Evolutionary conservation across 2,329 filamentous ascomycete genomes (phyloP).

Genomic region (Aspergillus carbonarius): DNA sequence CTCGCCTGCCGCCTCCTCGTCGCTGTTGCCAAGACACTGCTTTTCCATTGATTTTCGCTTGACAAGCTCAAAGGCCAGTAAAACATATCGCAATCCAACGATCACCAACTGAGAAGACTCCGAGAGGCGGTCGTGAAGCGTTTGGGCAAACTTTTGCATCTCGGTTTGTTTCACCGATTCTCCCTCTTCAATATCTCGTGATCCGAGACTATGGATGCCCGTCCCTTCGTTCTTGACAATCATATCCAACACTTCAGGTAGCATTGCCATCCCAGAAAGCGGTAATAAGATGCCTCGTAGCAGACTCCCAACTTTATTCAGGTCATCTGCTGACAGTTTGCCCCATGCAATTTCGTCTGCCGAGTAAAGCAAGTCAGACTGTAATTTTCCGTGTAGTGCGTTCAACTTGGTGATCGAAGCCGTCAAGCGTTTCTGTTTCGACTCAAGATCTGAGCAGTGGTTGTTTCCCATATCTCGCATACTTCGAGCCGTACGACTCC

Average conservation of each 20-base stretch:
- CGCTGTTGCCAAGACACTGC: constrained; percentile 37
- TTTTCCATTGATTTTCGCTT: constrained; percentile 26
- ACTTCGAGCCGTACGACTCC: constrained; percentile 20
- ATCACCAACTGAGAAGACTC: constrained; percentile 61
- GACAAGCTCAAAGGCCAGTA: constrained; percentile 50
- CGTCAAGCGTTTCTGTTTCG: constrained; percentile 26
- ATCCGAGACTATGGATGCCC: constrained; percentile 8
- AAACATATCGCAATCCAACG: constrained; percentile 62
- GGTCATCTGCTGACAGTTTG: constrained; percentile 64
- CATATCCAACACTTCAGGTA: constrained; percentile 64
- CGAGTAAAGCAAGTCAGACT: constrained; percentile 66
- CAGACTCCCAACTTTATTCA: constrained; percentile 58
- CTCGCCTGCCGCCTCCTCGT: constrained; percentile 55
- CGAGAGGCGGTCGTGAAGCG: constrained; percentile 47
- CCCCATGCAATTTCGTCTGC: constrained; percentile 72
- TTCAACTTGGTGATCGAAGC: constrained; percentile 47
- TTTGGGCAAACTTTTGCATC: constrained; percentile 26
- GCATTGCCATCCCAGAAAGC: constrained; percentile 64
- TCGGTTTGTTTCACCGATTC: constrained; percentile 16
- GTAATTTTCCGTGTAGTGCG: constrained; percentile 62
- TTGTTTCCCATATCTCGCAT: constrained; percentile 8
- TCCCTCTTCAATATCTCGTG: constrained; percentile 11
- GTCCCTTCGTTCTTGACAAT: constrained; percentile 26
- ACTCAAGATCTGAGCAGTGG: constrained; percentile 13
- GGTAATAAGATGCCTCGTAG: constrained; percentile 66